Evolutionary conservation across 2,329 filamentous ascomycete species (phyloP), one percentile per base, ranked within the genome.

Genomic region (Fusarium sp.): DNA sequence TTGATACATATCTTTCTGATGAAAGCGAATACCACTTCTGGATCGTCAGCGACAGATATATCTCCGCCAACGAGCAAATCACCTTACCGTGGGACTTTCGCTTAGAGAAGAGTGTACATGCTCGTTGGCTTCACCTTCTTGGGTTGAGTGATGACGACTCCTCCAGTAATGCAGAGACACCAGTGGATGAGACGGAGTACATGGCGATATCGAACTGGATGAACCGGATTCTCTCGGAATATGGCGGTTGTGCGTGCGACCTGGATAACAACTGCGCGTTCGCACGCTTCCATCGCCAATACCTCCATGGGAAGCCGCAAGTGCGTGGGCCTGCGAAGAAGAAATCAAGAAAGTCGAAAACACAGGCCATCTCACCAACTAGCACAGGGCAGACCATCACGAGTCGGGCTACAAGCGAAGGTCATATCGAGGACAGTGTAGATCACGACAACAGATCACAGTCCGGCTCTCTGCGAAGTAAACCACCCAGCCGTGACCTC

Each of bases 21-120:
- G 86, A 87, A 6, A 90, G 89, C 2, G 91, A 95, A 70, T 97
- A 95, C 76, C 93, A 96, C 77, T 97, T 98, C 79, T 98, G 95
- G 88, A 90, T 98, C 68, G 89, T 97, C 62, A 94, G 93, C 73
- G 93, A 93, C 72, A 88, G 91, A 55, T 86, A 90, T 39, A 94
- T 98, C 58, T 80, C 85, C 18, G 83, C 89, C 2, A 84, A 85
- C 42, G 88, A 90, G 74, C 88, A 89, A 74, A 88, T 87, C 74
- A 93, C 84, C 26, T 87, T 85, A 72, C 87, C 82, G 55, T 93
- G 84, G 93, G 93, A 89, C 76, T 95, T 85, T 80, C 88, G 79
- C 70, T 86, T 86, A 70, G 87, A 83, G 73, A 91, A 84, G 76
- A 86, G 81, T 66, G 81, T 84, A 3, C 82, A 83, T 56, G 78